A percentile compares a stretch with the other conserved stretches of the same genome.
phyloP scores from a whole-genome alignment of 192 early-diverging fungal genomes.

The Backusella australiensis region DNA sequence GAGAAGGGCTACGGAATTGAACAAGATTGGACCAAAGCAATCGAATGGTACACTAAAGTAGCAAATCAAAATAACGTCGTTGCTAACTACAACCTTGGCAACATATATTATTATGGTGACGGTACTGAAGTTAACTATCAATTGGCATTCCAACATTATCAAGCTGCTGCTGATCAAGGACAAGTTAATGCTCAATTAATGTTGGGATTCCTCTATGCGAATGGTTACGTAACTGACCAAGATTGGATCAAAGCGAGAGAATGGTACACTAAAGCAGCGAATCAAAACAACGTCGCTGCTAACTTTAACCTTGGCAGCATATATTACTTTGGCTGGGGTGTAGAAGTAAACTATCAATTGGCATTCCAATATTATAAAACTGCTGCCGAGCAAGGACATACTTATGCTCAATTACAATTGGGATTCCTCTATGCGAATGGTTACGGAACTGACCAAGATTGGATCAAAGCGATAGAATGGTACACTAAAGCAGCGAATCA shows the following conservation, averaged over 20 bases:
- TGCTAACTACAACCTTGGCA: neutral
- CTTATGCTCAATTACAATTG: neutral
- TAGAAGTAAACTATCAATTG: neutral
- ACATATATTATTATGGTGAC: neutral
- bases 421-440: neutral
- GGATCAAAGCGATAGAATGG: neutral
- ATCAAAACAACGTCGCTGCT: neutral
- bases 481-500: neutral
- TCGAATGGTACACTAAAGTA: neutral
- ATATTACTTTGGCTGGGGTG: neutral
- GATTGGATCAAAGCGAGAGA: neutral
- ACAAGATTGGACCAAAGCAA: neutral
- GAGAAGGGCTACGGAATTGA: neutral
- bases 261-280: neutral
- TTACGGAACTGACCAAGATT: neutral
- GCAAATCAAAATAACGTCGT: neutral
- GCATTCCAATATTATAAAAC: neutral
- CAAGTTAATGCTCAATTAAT: neutral
- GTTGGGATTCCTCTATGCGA: neutral
- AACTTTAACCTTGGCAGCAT: neutral
- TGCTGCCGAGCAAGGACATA: neutral
- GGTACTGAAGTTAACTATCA: neutral
- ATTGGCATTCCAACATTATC: neutral
- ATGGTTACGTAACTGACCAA: neutral
- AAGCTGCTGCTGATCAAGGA: neutral